Percentiles rank a stretch among this genome's conserved stretches.
Evolutionary conservation across 805 yeast species (phyloP).

Genomic region (Scheffersomyces coipomensis): DNA sequence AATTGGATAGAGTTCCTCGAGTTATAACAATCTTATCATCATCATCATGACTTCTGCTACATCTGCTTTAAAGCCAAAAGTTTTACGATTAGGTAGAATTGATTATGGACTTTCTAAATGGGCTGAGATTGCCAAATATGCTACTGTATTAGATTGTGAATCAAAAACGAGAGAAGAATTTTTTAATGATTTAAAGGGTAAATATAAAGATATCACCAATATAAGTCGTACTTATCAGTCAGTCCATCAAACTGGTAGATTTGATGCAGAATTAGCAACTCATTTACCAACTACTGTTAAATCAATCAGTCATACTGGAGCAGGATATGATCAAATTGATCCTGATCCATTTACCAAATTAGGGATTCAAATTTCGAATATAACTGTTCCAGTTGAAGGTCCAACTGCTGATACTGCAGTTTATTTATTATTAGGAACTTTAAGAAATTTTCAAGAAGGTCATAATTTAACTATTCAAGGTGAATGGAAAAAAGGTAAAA

Average conservation of each 20-base stretch:
- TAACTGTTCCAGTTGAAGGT: constrained; percentile 63
- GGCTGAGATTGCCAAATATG: constrained; percentile 48
- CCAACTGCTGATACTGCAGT: constrained; percentile 76
- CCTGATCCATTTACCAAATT: constrained; percentile 48
- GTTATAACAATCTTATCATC: too few relatives aligned
- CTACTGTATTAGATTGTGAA: constrained; percentile 35
- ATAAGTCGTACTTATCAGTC: constrained; percentile 56
- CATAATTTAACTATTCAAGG: constrained; percentile 52
- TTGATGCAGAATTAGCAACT: constrained; percentile 59
- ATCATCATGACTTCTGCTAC: constrained; percentile 3
- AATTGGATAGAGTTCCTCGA: too few relatives aligned
- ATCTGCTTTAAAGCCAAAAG: constrained; percentile 43
- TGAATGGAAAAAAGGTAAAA: constrained; percentile 52
- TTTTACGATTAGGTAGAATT: constrained; percentile 64
- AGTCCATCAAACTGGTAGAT: constrained; percentile 54
- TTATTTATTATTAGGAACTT: constrained; percentile 57
- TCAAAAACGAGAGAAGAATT: constrained; percentile 39
- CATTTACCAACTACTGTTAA: constrained; percentile 55
- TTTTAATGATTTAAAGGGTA: constrained; percentile 39
- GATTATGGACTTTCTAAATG: constrained; percentile 64
- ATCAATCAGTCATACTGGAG: constrained; percentile 63
- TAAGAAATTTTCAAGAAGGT: constrained; percentile 67
- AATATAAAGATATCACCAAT: constrained; percentile 41
- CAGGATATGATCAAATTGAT: constrained; percentile 76
- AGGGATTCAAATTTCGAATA: constrained; percentile 64